These are phyloP conservation scores for Leccinum olivaceopallidum DNA, from an alignment of 768 basidiomycete species.

Conservation along the genomic window DNA sequence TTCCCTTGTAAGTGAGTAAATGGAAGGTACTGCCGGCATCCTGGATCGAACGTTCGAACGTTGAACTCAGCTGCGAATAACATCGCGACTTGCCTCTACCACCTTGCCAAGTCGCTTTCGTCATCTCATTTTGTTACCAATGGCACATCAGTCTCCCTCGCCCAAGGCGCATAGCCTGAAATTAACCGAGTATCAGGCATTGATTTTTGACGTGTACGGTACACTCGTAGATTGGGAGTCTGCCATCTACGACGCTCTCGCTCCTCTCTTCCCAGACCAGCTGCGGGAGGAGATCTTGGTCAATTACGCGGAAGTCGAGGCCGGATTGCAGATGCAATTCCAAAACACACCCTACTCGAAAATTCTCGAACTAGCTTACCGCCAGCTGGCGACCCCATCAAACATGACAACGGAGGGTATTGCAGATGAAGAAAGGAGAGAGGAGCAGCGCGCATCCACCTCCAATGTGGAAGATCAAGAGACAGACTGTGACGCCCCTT, in stretches of 20 bases:
- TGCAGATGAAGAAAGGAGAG: conserved; percentile 13
- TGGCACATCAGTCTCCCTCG: conserved; percentile 16
- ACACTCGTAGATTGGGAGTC: conserved; percentile 80
- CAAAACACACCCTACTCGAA: conserved; percentile 62
- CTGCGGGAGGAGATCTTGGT: conserved; percentile 43
- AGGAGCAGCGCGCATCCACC: conserved; percentile 21
- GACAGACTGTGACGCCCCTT: neutral
- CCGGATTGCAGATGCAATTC: conserved; percentile 54
- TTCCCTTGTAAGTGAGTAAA: neutral
- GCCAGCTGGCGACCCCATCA: conserved; percentile 34
- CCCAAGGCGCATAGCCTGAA: conserved; percentile 5
- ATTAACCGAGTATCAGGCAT: conserved; percentile 33
- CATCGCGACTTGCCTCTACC: neutral
- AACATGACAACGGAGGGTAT: conserved; percentile 38
- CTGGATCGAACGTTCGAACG: neutral
- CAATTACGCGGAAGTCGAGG: conserved; percentile 54
- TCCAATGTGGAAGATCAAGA: neutral
- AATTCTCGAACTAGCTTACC: conserved; percentile 49
- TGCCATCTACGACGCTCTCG: conserved; percentile 55
- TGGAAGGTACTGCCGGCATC: neutral
- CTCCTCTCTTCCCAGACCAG: conserved; percentile 20
- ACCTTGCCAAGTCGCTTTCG: neutral
- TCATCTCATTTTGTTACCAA: conserved; percentile 10
- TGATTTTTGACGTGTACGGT: conserved; percentile 78
- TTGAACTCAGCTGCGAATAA: conserved; percentile 3